Percentiles rank a stretch among this genome's conserved stretches.
Conservation (phyloP, 2,329 filamentous ascomycete genomes). For the Immersiporthe knoxdaviesiana region DNA sequence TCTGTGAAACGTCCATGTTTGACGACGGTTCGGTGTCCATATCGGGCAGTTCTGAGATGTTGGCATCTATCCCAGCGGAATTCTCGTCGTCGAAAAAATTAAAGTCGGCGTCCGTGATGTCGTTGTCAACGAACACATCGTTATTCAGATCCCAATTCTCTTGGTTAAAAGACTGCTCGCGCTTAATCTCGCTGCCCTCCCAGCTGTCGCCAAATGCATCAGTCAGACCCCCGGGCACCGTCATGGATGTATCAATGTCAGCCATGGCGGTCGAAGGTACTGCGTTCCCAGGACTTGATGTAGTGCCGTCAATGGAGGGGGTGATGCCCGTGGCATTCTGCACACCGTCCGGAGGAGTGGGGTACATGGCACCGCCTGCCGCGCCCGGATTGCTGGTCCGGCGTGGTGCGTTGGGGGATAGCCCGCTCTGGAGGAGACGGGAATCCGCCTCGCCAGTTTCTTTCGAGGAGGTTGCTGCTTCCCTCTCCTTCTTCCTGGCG, state of each 20-base stretch:
- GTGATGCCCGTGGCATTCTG: conserved; percentile 57
- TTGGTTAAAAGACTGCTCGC: conserved; percentile 51
- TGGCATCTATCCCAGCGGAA: conserved; percentile 47
- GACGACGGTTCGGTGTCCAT: conserved; percentile 32
- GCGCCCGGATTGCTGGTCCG: conserved; percentile 50
- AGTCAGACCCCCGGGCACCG: conserved; percentile 33
- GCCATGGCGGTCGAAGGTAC: conserved; percentile 36
- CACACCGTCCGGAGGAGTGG: conserved; percentile 70
- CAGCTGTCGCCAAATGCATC: conserved; percentile 45
- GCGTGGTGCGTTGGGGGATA: conserved; percentile 56
- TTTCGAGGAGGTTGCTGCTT: conserved; percentile 42
- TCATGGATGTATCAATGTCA: conserved; percentile 44
- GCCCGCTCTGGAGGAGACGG: conserved; percentile 48
- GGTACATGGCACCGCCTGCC: conserved; percentile 64
- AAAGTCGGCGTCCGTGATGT: conserved; percentile 82
- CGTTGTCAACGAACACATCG: conserved; percentile 72
- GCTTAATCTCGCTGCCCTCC: conserved; percentile 49
- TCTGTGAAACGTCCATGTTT: conserved; percentile 24
- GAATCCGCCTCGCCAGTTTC: conserved; percentile 48
- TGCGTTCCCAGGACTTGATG: conserved; percentile 59
- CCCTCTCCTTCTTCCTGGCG: conserved; percentile 56
- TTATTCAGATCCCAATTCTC: conserved; percentile 68
- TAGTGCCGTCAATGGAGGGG: conserved; percentile 59
- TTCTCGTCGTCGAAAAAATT: conserved; percentile 75
- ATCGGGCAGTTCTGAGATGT: conserved; percentile 39